These are phyloP conservation scores for Fennellomyces sp. DNA, from an alignment of 371 early-diverging fungal species.

Conservation along the genomic window DNA sequence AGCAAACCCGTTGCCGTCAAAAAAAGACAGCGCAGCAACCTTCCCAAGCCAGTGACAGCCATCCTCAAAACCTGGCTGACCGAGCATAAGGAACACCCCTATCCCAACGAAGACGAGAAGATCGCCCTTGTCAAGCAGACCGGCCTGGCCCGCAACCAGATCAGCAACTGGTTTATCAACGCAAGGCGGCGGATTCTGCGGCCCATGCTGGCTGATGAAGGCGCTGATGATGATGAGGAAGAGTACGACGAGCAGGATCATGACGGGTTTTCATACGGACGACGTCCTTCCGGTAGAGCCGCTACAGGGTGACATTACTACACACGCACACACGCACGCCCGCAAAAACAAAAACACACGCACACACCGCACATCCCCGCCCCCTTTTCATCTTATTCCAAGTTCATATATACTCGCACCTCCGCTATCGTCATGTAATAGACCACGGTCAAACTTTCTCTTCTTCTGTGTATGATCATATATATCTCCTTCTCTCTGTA, in stretches of 20 bases:
- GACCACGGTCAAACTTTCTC: too few species aligned
- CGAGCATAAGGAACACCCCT: slow-evolving; percentile 77
- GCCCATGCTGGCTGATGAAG: slow-evolving; percentile 34
- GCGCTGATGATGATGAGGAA: slow-evolving; percentile 16
- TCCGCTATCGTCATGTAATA: too few species aligned
- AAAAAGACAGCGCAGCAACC: slow-evolving; percentile 61
- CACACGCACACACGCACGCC: too few species aligned
- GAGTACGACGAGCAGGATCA: slow-evolving; percentile 16
- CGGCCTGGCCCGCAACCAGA: slow-evolving; percentile 59
- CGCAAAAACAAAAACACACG: too few species aligned
- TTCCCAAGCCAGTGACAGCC: slow-evolving; percentile 65
- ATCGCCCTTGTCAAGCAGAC: slow-evolving; percentile 61
- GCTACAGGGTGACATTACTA: too few species aligned
- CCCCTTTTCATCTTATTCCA: too few species aligned
- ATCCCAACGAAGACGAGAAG: slow-evolving; percentile 84
- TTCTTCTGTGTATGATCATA: too few species aligned
- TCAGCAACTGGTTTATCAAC: slow-evolving; percentile 61
- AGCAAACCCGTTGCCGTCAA: slow-evolving; percentile 5
- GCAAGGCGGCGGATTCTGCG: slow-evolving; percentile 73
- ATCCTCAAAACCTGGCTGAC: slow-evolving; percentile 75
- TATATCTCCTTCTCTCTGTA: too few species aligned
- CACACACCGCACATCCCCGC: too few species aligned
- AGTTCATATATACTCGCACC: too few species aligned
- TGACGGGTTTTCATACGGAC: too few species aligned
- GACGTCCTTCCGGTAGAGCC: too few species aligned